Percentiles rank a stretch among this genome's conserved stretches.
These are phyloP conservation scores for Botrytis byssoidea DNA, from an alignment of 2,329 filamentous ascomycete genomes.

Conservation along the genomic window DNA sequence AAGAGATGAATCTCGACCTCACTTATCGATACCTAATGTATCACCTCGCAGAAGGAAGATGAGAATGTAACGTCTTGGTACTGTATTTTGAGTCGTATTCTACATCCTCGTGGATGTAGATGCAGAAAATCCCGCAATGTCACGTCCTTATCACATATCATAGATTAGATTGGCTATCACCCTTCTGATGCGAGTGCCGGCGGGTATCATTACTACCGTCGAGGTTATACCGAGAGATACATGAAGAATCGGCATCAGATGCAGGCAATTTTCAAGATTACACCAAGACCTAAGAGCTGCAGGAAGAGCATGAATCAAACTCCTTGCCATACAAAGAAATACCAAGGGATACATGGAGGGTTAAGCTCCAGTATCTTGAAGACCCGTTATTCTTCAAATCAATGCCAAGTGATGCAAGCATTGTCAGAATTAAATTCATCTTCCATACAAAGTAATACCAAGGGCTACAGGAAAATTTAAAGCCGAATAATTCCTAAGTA, in stretches of 20 bases:
- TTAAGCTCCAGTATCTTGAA: not conserved
- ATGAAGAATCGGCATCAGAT: conserved; percentile 2
- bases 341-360: conserved; percentile 3
- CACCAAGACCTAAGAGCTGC: conserved; percentile 8
- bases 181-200: not conserved
- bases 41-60: conserved; percentile 6
- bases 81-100: conserved; percentile 6
- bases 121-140: conserved; percentile 18
- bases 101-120: conserved; percentile 11
- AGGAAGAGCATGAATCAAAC: conserved; percentile 3
- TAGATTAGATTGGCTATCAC: conserved; percentile 9
- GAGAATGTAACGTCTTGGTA: conserved; percentile 16
- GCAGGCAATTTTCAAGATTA: not conserved
- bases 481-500: conserved; percentile 17
- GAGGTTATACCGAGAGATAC: conserved; percentile 4
- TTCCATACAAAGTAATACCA: conserved; percentile 8
- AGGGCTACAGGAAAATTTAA: conserved; percentile 1
- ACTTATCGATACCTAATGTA: conserved; percentile 8
- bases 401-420: conserved; percentile 7
- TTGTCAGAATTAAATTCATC: not conserved
- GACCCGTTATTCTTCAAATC: not conserved
- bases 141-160: conserved; percentile 13
- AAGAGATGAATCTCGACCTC: conserved; percentile 9
- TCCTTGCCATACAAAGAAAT: not conserved
- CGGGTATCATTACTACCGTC: not conserved